Conservation (phyloP, 225 moss, liverwort and hornwort species). For the Asterella californica region DNA sequence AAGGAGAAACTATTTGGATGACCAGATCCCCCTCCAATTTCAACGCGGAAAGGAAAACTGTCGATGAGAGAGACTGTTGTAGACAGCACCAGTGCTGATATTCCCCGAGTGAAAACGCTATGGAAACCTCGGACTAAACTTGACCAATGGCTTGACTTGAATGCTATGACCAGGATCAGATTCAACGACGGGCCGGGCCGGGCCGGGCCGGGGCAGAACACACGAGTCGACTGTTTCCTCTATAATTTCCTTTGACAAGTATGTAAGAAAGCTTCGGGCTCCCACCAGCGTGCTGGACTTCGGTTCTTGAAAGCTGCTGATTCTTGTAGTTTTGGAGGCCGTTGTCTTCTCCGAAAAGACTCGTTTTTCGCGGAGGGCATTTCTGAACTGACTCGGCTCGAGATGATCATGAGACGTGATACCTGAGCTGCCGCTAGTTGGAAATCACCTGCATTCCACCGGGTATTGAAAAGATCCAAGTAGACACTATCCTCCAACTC, state of each 20-base stretch:
- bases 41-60: too few relatives aligned
- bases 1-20: background rate
- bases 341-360: slow-evolving; percentile 29
- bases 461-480: slow-evolving; percentile 64
- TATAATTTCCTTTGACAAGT: slow-evolving; percentile 8
- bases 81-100: background rate
- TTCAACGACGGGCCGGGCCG: background rate
- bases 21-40: background rate
- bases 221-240: slow-evolving; percentile 42
- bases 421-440: slow-evolving; percentile 50
- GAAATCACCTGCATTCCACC: slow-evolving; percentile 52
- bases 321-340: slow-evolving; percentile 1
- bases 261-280: slow-evolving; percentile 12
- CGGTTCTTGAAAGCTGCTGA: slow-evolving; percentile 2
- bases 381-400: slow-evolving; percentile 8
- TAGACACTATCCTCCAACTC: slow-evolving; percentile 58
- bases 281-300: slow-evolving; percentile 11
- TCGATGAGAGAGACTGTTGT: background rate
- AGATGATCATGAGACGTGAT: slow-evolving; percentile 24
- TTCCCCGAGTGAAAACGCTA: background rate
- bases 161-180: background rate
- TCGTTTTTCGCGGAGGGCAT: slow-evolving; percentile 11
- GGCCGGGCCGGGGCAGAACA: too few relatives aligned
- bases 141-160: background rate
- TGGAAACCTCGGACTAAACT: background rate